Evolutionary conservation across 495 filamentous ascomycete species (phyloP).

Genomic region (Lasiosphaeria hispida): DNA sequence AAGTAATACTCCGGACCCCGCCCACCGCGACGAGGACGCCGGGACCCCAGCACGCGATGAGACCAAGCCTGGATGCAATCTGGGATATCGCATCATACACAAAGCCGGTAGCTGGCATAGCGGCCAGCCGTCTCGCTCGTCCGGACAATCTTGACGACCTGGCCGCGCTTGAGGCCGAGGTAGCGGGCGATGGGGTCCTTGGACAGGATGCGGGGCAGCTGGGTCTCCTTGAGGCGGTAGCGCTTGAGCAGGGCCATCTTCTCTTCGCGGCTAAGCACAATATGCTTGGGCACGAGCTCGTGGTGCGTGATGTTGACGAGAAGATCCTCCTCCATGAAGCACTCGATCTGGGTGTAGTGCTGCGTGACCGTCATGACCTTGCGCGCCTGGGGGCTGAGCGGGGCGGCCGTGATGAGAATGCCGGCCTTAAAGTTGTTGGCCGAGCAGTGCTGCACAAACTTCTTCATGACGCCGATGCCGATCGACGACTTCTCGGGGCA

Average conservation of each 20-base stretch:
- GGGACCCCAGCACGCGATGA: neutral
- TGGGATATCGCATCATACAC: constrained; percentile 38
- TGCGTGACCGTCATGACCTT: constrained; percentile 72
- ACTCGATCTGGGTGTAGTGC: constrained; percentile 76
- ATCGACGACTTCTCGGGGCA: constrained; percentile 64
- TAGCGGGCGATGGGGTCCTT: constrained; percentile 92
- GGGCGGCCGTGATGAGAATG: constrained; percentile 78
- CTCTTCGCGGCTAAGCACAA: constrained; percentile 85
- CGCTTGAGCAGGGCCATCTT: constrained; percentile 77
- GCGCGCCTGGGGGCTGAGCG: constrained; percentile 79
- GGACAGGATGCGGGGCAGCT: constrained; percentile 86
- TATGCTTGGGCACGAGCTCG: constrained; percentile 92
- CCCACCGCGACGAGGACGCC: constrained; percentile 4
- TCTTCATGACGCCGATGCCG: constrained; percentile 86
- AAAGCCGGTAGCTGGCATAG: constrained; percentile 70
- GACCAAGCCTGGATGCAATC: too few species aligned
- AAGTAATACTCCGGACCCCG: too few species aligned
- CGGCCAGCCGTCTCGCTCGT: constrained; percentile 74
- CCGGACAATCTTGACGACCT: constrained; percentile 98
- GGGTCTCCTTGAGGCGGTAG: constrained; percentile 95
- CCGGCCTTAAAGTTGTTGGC: constrained; percentile 80
- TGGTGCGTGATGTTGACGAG: constrained; percentile 98
- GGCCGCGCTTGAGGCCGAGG: constrained; percentile 83
- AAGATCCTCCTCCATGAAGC: constrained; percentile 91
- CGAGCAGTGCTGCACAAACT: constrained; percentile 77